phyloP scores from a whole-genome alignment of 305 asterid species.

The Rubia peregrina region DNA sequence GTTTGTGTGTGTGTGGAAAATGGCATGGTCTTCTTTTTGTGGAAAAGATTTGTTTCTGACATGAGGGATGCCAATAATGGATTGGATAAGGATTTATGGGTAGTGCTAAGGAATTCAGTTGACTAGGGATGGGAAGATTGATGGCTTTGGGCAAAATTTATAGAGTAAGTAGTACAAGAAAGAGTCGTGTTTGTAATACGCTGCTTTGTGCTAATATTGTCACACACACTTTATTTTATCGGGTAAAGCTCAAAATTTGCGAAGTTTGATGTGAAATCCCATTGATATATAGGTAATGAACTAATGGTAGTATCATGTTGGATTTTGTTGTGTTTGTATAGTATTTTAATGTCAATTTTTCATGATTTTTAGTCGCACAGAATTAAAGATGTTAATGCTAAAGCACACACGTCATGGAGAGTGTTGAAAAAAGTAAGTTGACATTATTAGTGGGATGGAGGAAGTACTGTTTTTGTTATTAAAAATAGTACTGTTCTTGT shows the following conservation, averaged over 20 bases:
- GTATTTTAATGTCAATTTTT: not conserved
- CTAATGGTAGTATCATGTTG: not conserved
- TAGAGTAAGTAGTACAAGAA: not conserved
- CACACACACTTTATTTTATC: not conserved
- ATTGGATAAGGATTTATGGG: not conserved
- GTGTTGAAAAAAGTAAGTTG: not conserved
- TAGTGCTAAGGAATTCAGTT: not conserved
- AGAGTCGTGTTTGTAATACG: not conserved
- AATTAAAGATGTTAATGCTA: not conserved
- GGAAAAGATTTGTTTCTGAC: not conserved
- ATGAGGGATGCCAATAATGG: not conserved
- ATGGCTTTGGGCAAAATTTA: not conserved
- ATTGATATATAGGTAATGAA: no score
- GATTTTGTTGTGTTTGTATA: not conserved
- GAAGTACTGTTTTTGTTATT: not conserved
- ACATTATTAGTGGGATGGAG: not conserved
- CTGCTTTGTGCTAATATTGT: no score
- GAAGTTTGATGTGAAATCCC: not conserved
- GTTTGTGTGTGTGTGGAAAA: not conserved
- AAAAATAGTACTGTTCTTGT: not conserved
- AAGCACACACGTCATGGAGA: not conserved
- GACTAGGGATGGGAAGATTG: not conserved
- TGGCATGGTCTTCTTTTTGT: not conserved
- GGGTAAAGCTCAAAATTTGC: not conserved
- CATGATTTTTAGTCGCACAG: not conserved